Conservation (phyloP, 768 basidiomycete species). For the Lyophyllum atratum region DNA sequence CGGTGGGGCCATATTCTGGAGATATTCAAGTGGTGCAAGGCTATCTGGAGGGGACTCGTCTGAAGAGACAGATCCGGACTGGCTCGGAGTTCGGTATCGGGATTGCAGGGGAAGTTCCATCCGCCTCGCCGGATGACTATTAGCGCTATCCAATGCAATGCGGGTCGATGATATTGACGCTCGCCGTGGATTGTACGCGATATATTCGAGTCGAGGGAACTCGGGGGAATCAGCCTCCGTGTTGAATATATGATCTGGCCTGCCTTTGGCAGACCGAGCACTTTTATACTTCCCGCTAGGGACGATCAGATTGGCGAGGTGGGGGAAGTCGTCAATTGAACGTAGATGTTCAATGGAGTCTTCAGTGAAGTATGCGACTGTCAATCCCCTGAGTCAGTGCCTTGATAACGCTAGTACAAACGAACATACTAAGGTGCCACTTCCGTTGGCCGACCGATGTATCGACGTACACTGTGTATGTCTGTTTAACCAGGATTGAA, state of each 20-base stretch:
- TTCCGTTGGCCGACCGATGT: conserved; percentile 68
- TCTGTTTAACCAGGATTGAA: conserved; percentile 70
- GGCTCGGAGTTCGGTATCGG: conserved; percentile 12
- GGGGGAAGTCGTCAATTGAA: conserved; percentile 66
- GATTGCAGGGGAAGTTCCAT: conserved; percentile 1
- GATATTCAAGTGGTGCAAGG: conserved; percentile 71
- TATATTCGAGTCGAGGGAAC: conserved; percentile 47
- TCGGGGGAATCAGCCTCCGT: conserved; percentile 37
- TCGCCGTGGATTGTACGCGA: conserved; percentile 40
- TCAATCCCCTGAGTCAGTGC: conserved; percentile 10
- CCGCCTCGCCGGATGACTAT: conserved; percentile 12
- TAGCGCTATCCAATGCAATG: conserved; percentile 13
- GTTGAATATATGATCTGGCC: conserved; percentile 53
- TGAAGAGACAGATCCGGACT: conserved; percentile 30
- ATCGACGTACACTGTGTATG: conserved; percentile 78
- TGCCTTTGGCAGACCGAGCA: conserved; percentile 64
- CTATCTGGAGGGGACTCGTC: conserved; percentile 30
- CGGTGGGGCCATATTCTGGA: conserved; percentile 61
- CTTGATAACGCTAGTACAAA: background rate
- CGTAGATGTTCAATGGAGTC: conserved; percentile 62
- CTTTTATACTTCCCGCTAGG: conserved; percentile 73
- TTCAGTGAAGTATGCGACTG: conserved; percentile 81
- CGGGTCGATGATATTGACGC: conserved; percentile 19
- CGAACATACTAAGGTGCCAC: conserved; percentile 74
- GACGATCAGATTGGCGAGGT: conserved; percentile 49